Conservation (phyloP, 2,329 filamentous ascomycete species). For the Claviceps humidiphila region DNA sequence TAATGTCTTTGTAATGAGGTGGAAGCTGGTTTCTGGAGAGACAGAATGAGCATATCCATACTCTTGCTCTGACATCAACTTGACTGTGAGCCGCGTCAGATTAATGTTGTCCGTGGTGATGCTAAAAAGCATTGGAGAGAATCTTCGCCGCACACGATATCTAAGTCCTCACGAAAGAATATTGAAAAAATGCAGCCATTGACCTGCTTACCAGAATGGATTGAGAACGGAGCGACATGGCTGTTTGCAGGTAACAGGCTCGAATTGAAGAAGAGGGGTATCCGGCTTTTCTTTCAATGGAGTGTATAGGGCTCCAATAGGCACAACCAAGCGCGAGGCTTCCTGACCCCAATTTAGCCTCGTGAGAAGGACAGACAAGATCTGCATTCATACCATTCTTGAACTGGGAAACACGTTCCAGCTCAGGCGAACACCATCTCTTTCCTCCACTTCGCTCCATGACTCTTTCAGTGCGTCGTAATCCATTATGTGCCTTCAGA, state of each 20-base stretch:
- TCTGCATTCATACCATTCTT: slow-evolving; percentile 61
- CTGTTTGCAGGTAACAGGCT: slow-evolving; percentile 91
- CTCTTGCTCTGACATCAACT: slow-evolving; percentile 68
- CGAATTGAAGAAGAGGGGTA: slow-evolving; percentile 81
- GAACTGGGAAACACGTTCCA: slow-evolving; percentile 99
- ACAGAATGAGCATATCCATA: slow-evolving; percentile 87
- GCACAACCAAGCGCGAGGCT: slow-evolving; percentile 86
- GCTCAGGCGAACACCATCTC: slow-evolving; percentile 87
- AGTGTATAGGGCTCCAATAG: slow-evolving; percentile 91
- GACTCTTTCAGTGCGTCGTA: slow-evolving; percentile 89
- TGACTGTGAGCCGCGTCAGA: slow-evolving; percentile 39
- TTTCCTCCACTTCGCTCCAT: slow-evolving; percentile 93
- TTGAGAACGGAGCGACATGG: slow-evolving; percentile 94
- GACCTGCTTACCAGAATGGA: slow-evolving; percentile 67
- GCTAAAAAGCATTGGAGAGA: background rate
- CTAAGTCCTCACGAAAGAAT: background rate
- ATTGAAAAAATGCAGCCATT: background rate
- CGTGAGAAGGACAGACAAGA: background rate
- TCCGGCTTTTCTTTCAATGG: slow-evolving; percentile 90
- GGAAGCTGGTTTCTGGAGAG: slow-evolving; percentile 71
- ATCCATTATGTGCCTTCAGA: slow-evolving; percentile 47
- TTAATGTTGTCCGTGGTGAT: background rate
- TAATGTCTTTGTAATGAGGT: slow-evolving; percentile 83
- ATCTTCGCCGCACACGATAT: background rate
- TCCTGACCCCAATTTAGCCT: slow-evolving; percentile 40